Evolutionary conservation across 441 rosid genomes (phyloP).

Genomic region (Aquilaria agallochum): DNA sequence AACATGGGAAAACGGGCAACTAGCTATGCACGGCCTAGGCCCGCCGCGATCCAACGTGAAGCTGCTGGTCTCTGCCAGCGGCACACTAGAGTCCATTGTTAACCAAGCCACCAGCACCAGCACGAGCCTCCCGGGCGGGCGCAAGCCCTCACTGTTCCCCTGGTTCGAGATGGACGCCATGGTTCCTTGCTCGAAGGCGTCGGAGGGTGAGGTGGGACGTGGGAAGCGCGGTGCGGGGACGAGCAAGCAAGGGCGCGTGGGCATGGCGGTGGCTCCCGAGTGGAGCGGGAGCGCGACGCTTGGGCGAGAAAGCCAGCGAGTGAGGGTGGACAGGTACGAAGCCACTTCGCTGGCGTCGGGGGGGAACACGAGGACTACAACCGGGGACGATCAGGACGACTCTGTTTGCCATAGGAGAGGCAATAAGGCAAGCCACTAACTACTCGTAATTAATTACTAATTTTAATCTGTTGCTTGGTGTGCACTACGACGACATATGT

Average conservation of each 20-base stretch:
- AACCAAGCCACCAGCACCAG: constrained; percentile 66
- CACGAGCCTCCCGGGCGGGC: constrained; percentile 7
- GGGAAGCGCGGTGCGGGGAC: constrained; percentile 38
- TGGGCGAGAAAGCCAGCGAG: constrained; percentile 36
- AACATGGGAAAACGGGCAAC: constrained; percentile 91
- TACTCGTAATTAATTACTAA: not conserved
- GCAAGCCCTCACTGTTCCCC: constrained; percentile 34
- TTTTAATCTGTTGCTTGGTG: not conserved
- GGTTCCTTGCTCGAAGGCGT: constrained; percentile 51
- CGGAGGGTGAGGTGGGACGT: constrained; percentile 38
- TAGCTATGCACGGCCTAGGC: constrained; percentile 74
- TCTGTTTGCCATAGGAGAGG: constrained; percentile 64
- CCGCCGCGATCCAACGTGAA: constrained; percentile 42
- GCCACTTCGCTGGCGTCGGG: constrained; percentile 56
- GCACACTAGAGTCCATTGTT: constrained; percentile 89
- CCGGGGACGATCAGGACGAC: constrained; percentile 62
- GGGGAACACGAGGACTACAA: constrained; percentile 46
- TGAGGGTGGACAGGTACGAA: constrained; percentile 52
- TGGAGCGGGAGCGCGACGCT: constrained; percentile 66
- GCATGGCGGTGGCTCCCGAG: constrained; percentile 44
- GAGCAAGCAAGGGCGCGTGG: constrained; percentile 24
- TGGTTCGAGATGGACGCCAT: constrained; percentile 67
- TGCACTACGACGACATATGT: not conserved
- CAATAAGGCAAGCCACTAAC: constrained; percentile 26
- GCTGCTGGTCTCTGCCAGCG: constrained; percentile 31